Evolutionary conservation across 1,284 basidiomycete species (phyloP).

Genomic region (Clitocybe nebularis): DNA sequence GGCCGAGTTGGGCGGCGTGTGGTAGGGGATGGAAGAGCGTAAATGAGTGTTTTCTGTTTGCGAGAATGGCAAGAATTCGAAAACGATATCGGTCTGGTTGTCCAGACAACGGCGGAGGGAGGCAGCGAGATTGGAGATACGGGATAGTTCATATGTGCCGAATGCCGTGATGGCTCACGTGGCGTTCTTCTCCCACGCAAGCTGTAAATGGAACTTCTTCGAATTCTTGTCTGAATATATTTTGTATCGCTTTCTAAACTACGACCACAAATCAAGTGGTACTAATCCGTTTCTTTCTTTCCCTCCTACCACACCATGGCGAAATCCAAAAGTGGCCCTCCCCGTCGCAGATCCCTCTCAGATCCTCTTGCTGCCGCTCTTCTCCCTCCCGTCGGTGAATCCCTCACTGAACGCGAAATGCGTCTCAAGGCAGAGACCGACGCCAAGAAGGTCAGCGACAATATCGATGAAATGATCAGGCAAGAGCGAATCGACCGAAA

Average conservation of each 20-base stretch:
- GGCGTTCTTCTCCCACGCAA: conserved; percentile 19
- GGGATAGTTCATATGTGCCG: conserved; percentile 4
- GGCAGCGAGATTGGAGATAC: conserved; percentile 6
- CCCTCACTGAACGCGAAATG: conserved; percentile 54
- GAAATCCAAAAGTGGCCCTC: conserved; percentile 28
- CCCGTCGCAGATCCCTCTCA: conserved; percentile 44
- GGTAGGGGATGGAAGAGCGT: too few relatives aligned
- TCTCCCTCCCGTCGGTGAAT: conserved; percentile 67
- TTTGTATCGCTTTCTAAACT: conserved; percentile 22
- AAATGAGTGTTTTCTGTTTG: too few relatives aligned
- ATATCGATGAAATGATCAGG: conserved; percentile 73
- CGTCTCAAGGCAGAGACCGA: conserved; percentile 62
- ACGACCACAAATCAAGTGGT: conserved; percentile 16
- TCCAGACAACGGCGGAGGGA: conserved; percentile 2
- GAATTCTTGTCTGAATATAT: conserved; percentile 25
- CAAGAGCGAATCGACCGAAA: conserved; percentile 55
- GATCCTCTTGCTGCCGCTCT: conserved; percentile 69
- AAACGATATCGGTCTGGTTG: conserved; percentile 1
- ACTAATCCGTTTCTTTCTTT: conserved; percentile 12
- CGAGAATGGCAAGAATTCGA: not conserved
- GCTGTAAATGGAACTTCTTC: conserved; percentile 27
- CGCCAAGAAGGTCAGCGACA: conserved; percentile 68
- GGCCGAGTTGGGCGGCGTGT: too few relatives aligned
- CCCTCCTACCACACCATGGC: conserved; percentile 27
- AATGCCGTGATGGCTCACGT: conserved; percentile 24